A percentile compares a stretch with the other conserved stretches of the same genome.
Conservation (phyloP, 257 asterid species). For the Pogostemon cablin region DNA sequence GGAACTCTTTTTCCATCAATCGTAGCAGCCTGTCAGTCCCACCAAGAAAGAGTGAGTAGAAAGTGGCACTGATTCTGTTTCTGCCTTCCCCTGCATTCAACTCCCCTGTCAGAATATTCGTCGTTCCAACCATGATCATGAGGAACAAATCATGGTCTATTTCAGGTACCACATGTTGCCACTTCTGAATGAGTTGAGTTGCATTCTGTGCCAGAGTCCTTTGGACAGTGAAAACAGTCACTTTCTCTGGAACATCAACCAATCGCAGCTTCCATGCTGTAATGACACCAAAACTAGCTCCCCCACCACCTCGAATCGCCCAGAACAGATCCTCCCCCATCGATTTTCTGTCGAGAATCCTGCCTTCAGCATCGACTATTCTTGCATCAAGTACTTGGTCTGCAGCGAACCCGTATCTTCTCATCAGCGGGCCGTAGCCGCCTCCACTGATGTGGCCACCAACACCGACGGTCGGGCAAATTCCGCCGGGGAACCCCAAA, state of each 20-base stretch:
- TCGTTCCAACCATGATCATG: not conserved
- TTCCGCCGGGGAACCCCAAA: conserved; percentile 39
- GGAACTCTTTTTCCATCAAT: conserved; percentile 32
- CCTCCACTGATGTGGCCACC: conserved; percentile 48
- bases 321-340: not conserved
- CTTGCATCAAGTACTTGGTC: conserved; percentile 46
- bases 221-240: conserved; percentile 7
- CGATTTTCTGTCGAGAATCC: conserved; percentile 25
- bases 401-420: conserved; percentile 40
- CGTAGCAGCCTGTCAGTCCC: conserved; percentile 33
- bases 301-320: conserved; percentile 28
- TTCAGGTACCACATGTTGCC: conserved; percentile 35
- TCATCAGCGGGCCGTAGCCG: conserved; percentile 39
- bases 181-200: conserved; percentile 26
- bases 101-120: not conserved
- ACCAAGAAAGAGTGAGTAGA: conserved; percentile 39
- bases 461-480: conserved; percentile 41
- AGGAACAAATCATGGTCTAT: conserved; percentile 32
- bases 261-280: conserved; percentile 9
- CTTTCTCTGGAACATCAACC: conserved; percentile 4
- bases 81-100: no score
- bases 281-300: conserved; percentile 17
- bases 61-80: conserved; percentile 23
- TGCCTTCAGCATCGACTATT: conserved; percentile 37
- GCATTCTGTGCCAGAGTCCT: conserved; percentile 34